Base-by-base conservation (phyloP, 2,329 filamentous ascomycete genomes). In the Chrysosporium keratinophilum region DNA sequence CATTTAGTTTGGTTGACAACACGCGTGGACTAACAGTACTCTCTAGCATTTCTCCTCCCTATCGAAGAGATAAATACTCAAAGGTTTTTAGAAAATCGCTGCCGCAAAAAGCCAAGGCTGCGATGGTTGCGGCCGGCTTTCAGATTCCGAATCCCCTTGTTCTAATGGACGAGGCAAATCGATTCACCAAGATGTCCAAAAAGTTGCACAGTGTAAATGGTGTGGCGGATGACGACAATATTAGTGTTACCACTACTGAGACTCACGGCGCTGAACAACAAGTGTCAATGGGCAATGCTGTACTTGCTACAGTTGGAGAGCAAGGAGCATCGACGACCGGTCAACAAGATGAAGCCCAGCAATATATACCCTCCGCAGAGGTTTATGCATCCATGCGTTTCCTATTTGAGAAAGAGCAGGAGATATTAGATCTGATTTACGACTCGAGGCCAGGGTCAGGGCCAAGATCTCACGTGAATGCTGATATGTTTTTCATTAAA, bases 401-500 rank as follows among this genome's bases (percentile, higher is more conserved):
- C 55, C 77, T 98, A 0, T 97, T 98, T 65, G 80, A 88, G 59
- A 87, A 88, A 57, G 93, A 98, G 65, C 80, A 85, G 58, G 88
- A 95, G 42, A 77, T 98, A 33, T 69, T 98, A 42, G 78, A 82
- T 14, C 76, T 96, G n/a, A 74, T 98, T 3, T 98, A 96, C 71
- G 85, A 83, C 65, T 85, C 87, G 15, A 83, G 85, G 55, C 81
- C 84, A 3, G 64, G 68, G n/a, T 74, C 77, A 3, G 83, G 80
- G 65, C 80, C 77, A 54, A 71, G 76, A 37, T 71, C 71, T 5
- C 73, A 73, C 15, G 74, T 88, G n/a, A 82, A 75, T 1, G 81
- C 88, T 1, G 87, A 95, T 60, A 95, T 97, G 83, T 97, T 98
- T 72, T 98, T 98, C 71, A 76, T 97, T 54, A 83, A 86, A 54